Percentiles rank a stretch among this genome's conserved stretches.
Conservation (phyloP, 2,329 filamentous ascomycete genomes). For the Waltergamsia citrina region DNA sequence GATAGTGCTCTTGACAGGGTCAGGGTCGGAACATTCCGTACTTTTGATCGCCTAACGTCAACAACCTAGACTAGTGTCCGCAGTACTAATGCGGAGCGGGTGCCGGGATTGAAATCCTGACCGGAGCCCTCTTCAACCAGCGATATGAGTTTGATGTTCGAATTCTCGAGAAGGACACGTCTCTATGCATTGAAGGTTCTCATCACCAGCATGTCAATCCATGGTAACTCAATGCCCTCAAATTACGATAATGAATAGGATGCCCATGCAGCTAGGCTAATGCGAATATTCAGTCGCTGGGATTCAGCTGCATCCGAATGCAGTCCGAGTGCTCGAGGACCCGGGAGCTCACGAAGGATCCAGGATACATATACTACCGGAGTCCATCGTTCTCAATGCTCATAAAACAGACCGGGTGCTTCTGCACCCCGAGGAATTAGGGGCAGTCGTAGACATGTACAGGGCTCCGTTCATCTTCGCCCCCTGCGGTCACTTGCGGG, state of each 20-base stretch:
- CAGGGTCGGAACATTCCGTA: no score
- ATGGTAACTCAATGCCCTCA: not conserved
- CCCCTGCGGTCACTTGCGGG: not conserved
- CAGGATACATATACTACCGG: not conserved
- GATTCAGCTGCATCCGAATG: constrained; percentile 2
- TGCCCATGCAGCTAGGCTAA: no score
- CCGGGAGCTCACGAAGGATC: not conserved
- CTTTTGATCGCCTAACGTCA: no score
- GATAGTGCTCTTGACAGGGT: no score
- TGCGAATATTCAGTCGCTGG: not conserved
- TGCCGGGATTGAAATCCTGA: constrained; percentile 1
- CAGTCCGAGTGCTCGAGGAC: not conserved
- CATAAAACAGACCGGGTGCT: not conserved
- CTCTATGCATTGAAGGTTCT: not conserved
- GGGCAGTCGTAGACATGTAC: not conserved
- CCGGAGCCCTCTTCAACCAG: not conserved
- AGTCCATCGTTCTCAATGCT: not conserved
- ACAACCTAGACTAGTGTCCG: no score
- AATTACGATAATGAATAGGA: no score
- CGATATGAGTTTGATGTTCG: not conserved
- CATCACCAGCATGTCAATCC: no score
- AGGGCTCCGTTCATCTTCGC: not conserved
- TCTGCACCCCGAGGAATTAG: constrained; percentile 1
- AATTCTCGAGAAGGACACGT: constrained; percentile 1
- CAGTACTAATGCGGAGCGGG: constrained; percentile 1